Evolutionary conservation across 2,329 filamentous ascomycete species (phyloP), one percentile per base, ranked within the genome.

Genomic region (Sporothrix sp.): DNA sequence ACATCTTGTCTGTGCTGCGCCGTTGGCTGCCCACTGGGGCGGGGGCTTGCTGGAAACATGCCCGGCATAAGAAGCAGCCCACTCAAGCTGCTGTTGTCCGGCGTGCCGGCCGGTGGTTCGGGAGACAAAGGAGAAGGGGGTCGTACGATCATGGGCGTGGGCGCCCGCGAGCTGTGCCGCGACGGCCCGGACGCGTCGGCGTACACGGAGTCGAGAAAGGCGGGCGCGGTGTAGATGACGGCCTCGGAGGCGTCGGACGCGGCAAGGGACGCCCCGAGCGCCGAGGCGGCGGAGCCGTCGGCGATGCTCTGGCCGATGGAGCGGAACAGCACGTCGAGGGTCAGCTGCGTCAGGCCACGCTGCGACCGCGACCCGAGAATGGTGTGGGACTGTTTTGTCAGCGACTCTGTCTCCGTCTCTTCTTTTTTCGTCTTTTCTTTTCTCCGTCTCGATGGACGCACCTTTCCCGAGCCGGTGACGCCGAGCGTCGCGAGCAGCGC

Each of bases 391-490:
- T 96, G 33, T 20, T 10, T 2, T 18, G 25, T 33, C 21, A 30
- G 25, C n/a, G n/a, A n/a, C n/a, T 32, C 14, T 21, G 2, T 10
- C 18, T n/a, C 20, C 16, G 20, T 23, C 7, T 20, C 2, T 8
- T 5, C 3, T 7, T 11, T 9, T 18, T 13, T 13, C 14, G 23
- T 27, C n/a, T 20, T 23, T 23, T 27, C 53, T 10, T 33, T 60
- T 53, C 43, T 28, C 46, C 52, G 61, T 44, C n/a, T n/a, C n/a
- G n/a, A n/a, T n/a, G n/a, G 25, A 28, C 16, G 6, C 35, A 95
- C 91, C 82, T 98, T 98, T 66, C 93, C 93, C 45, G 90, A 96
- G 11, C 93, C 93, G 7, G 91, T 96, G 38, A 96, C 89, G 14
- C 93, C 93, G 52, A 98, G 68, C 7, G 93, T 97, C 27, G 93